Base-by-base conservation (phyloP, 2,329 filamentous ascomycete genomes). In the Sclerotinia sclerotiorum region DNA sequence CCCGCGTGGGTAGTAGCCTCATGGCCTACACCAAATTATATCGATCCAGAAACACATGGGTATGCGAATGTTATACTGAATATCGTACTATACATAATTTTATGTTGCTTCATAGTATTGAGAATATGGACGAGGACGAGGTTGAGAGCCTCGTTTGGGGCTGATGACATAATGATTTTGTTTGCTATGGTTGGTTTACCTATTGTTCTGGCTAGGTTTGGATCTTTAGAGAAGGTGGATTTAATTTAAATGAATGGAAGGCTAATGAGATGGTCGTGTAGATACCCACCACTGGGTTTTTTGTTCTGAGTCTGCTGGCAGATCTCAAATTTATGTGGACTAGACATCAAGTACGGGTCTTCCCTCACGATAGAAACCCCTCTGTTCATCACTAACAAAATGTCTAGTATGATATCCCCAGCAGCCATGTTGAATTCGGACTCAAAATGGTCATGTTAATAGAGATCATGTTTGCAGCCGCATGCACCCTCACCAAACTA, bases 121-220 rank as follows among this genome's bases (percentile, higher is more conserved):
- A 79, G 83, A 24, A 77, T 85, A 65, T 84, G 81, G 74, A 82
- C 82, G 27, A 78, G 83, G 46, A 68, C 81, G 1, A 74, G 75
- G 19, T 76, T 84, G 29, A 80, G 79, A 24, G 80, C 76, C 69
- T 83, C 80, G 19, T 77, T 80, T 46, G 83, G 82, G n/a, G 49
- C 81, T 3, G 83, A 84, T 70, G 83, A 84, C 72, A 65, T 80
- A 10, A 72, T 84, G 15, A 82, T 84, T 65, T 73, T 82, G 19
- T 39, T 81, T 48, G 80, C 81, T 13, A 77, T 84, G 72, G 74
- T 74, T 70, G 29, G 71, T 69, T n/a, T 62, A 13, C 60, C 46
- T 32, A 49, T 6, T 24, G 1, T 35, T 5, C 17, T 4, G 27
- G 8, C 58, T 49, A 27, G 51, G 32, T 17, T 32, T 42, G 32